These are phyloP conservation scores for Wickerhamiella dianesei DNA, from an alignment of 805 yeast genomes.

Conservation along the genomic window DNA sequence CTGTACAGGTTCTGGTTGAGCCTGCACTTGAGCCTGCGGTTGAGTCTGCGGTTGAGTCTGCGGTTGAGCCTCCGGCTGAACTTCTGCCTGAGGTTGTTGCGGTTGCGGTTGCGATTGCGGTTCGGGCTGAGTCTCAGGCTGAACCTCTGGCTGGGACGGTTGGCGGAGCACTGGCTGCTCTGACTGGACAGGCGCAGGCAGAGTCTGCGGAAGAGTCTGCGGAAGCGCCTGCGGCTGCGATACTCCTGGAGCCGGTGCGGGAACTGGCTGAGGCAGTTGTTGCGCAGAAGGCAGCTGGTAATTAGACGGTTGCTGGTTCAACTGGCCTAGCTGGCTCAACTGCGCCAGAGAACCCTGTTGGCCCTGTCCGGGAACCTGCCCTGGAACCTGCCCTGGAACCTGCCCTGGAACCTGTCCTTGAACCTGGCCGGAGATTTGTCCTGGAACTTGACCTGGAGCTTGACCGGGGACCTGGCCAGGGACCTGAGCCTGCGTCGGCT, in stretches of 20 bases:
- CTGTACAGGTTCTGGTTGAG: neutral
- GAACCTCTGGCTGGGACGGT: constrained; percentile 12
- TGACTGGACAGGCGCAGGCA: no score
- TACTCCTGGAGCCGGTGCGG: constrained; percentile 16
- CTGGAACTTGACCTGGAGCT: constrained; percentile 26
- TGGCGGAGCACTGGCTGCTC: no score
- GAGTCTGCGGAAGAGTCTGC: no score
- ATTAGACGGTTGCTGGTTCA: no score
- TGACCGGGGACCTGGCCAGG: no score
- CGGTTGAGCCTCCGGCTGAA: constrained; percentile 6
- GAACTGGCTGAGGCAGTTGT: constrained; percentile 24
- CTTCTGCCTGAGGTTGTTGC: neutral
- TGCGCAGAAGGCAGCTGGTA: no score
- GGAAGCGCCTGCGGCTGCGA: no score
- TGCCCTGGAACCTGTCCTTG: constrained; percentile 17
- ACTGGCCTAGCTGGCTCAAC: no score
- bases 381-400: no score
- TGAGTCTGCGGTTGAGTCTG: constrained; percentile 7
- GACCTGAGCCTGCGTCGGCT: constrained; percentile 12
- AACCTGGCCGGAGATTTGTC: constrained; percentile 25
- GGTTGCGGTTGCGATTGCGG: constrained; percentile 4
- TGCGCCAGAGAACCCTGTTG: no score
- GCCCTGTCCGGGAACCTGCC: no score
- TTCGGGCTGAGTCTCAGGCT: constrained; percentile 17
- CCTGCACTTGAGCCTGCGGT: constrained; percentile 3